Evolutionary conservation across 2,329 filamentous ascomycete species (phyloP).

Genomic region (Fusarium sp.): DNA sequence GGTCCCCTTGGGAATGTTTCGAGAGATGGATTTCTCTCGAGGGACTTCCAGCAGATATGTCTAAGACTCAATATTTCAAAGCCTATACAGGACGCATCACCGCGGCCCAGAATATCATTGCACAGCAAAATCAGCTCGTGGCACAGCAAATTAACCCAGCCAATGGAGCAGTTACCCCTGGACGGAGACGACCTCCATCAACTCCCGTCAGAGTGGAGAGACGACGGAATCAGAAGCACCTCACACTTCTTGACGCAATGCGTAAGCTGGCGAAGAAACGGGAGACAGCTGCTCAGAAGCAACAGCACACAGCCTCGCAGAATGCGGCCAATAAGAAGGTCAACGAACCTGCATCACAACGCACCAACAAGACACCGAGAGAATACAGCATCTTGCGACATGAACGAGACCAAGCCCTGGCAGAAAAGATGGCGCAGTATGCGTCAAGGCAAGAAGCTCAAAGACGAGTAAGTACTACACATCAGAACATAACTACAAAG

Average conservation of each 20-base stretch:
- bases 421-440: constrained; percentile 68
- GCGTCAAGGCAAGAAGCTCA: constrained; percentile 70
- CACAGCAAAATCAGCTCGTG: constrained; percentile 64
- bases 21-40: constrained; percentile 95
- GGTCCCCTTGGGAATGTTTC: constrained; percentile 98
- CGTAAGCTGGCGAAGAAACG: constrained; percentile 94
- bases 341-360: constrained; percentile 69
- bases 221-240: constrained; percentile 84
- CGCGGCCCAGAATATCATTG: constrained; percentile 66
- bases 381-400: constrained; percentile 92
- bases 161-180: constrained; percentile 51
- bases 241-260: constrained; percentile 94
- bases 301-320: constrained; percentile 83
- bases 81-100: constrained; percentile 72
- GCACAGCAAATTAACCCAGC: constrained; percentile 62
- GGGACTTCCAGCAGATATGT: constrained; percentile 90
- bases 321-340: constrained; percentile 85
- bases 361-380: constrained; percentile 79
- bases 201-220: constrained; percentile 88
- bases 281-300: constrained; percentile 86
- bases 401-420: constrained; percentile 80
- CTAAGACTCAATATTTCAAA: constrained; percentile 95
- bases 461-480: constrained; percentile 61
- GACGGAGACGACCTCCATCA: constrained; percentile 73
- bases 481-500: constrained; percentile 21